Evolutionary conservation across 768 basidiomycete genomes (phyloP), one percentile per base, ranked within the genome.

Genomic region (Leccinum arenicola): DNA sequence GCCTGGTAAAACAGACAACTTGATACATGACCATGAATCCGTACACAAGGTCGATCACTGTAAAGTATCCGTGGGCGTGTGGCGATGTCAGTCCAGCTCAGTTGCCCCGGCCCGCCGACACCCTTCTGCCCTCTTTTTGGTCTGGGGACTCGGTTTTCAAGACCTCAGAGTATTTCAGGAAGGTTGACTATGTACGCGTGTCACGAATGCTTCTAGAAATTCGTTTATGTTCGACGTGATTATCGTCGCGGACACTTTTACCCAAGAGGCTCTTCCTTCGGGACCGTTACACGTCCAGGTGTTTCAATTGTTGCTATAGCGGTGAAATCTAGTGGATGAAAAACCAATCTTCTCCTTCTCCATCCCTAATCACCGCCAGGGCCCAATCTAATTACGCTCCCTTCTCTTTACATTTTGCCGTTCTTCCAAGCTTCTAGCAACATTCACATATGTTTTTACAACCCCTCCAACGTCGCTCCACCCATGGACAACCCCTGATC

Each of bases 371-470:
- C 57, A 33, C 57, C 56, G 59, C 11, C 14, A 35, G 12, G 33
- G 33, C 27, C 58, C 12, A 17, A 45, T 36, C 8, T 33, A 52
- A n/a, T 12, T 11, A 3, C 50, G 23, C 47, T 4, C 23, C n/a
- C 11, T 33, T 19, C 29, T 17, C 5, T 7, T 60, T 57, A 69
- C 21, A 73, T 68, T 33, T 73, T 68, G 14, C 66, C 66, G 11
- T 55, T 61, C 56, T 73, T 69, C 71, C 71, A 74, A 55, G 67
- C 69, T 2, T 73, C 71, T 58, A 74, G 55, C 15, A 73, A 40
- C 40, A 47, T 56, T 23, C 56, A 58, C 71, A 73, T 74, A 4
- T 63, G 67, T 11, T 48, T 52, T 45, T 73, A 64, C 31, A 73
- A 29, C 35, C 31, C 62, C 43, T 40, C 62, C 35, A 66, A 61